These are phyloP conservation scores for Neurospora pannonica DNA, from an alignment of 495 filamentous ascomycete species.

Conservation along the genomic window DNA sequence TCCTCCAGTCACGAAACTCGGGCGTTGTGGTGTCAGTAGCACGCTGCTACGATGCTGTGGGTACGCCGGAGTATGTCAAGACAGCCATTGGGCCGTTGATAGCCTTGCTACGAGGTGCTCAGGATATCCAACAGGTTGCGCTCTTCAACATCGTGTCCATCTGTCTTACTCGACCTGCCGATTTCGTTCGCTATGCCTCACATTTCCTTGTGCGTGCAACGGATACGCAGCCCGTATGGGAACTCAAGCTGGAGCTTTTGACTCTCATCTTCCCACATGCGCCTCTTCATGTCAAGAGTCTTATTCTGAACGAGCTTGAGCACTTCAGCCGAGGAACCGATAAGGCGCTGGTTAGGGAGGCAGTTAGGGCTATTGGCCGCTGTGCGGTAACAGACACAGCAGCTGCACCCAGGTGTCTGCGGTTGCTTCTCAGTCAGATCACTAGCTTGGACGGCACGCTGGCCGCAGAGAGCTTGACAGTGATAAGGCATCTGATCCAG, in stretches of 20 bases:
- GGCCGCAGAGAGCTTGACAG: constrained; percentile 82
- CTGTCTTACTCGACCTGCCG: constrained; percentile 58
- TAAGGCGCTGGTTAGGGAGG: constrained; percentile 70
- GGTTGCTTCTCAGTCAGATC: constrained; percentile 73
- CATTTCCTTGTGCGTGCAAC: constrained; percentile 79
- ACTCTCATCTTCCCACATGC: constrained; percentile 82
- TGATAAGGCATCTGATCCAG: constrained; percentile 91
- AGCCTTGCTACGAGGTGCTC: constrained; percentile 69
- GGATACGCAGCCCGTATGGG: constrained; percentile 77
- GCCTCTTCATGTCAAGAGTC: constrained; percentile 62
- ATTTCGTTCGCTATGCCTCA: constrained; percentile 73
- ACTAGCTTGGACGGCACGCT: constrained; percentile 75
- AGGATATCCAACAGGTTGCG: constrained; percentile 80
- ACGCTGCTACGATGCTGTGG: constrained; percentile 74
- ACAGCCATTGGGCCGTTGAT: constrained; percentile 72
- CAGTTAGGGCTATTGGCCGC: constrained; percentile 83
- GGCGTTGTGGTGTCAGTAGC: constrained; percentile 84
- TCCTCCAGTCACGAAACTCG: constrained; percentile 88
- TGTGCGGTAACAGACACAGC: constrained; percentile 71
- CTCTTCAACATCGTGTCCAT: constrained; percentile 91
- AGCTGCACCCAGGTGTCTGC: constrained; percentile 67
- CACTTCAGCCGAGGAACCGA: constrained; percentile 78
- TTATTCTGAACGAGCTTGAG: constrained; percentile 85
- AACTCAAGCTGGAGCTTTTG: constrained; percentile 81
- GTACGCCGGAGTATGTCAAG: constrained; percentile 61